Conservation (phyloP, 371 early-diverging fungal species). For the Mortierella sp. region DNA sequence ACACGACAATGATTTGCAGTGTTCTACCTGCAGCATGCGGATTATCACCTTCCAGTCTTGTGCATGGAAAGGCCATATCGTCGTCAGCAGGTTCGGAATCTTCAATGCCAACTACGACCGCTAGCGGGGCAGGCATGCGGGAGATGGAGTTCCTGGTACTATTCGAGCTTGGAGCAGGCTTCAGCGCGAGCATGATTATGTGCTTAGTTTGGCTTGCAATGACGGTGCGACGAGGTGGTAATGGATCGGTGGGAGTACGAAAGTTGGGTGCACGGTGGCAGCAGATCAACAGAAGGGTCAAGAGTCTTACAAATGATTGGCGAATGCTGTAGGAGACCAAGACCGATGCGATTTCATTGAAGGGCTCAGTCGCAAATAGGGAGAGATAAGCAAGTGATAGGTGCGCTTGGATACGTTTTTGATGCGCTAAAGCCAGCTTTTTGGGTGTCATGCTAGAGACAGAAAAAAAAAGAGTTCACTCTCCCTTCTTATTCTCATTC, state of each 20-base stretch:
- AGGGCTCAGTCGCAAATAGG: conserved; percentile 5
- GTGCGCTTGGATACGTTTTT: neutral
- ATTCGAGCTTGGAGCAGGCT: conserved; percentile 39
- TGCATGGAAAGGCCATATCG: neutral
- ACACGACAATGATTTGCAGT: conserved; percentile 30
- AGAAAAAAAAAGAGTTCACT: conserved; percentile 3
- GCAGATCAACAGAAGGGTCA: conserved; percentile 14
- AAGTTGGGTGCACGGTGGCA: conserved; percentile 12
- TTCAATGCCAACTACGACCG: neutral
- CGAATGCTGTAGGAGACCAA: neutral
- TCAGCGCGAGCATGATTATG: conserved; percentile 33
- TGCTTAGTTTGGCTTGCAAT: conserved; percentile 33
- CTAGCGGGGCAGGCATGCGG: conserved; percentile 28
- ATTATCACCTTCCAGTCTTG: neutral
- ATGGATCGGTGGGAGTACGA: conserved; percentile 10
- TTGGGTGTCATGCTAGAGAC: neutral
- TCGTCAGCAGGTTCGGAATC: neutral
- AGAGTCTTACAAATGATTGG: conserved; percentile 8
- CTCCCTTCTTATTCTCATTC: neutral
- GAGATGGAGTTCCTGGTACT: conserved; percentile 47
- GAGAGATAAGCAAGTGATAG: neutral
- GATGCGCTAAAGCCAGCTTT: conserved; percentile 19
- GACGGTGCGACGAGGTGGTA: conserved; percentile 20
- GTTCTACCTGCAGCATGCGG: conserved; percentile 16
- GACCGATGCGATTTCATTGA: conserved; percentile 21